Evolutionary conservation across 371 early-diverging fungal genomes (phyloP).

Genomic region (Phascolomyces articulosus): DNA sequence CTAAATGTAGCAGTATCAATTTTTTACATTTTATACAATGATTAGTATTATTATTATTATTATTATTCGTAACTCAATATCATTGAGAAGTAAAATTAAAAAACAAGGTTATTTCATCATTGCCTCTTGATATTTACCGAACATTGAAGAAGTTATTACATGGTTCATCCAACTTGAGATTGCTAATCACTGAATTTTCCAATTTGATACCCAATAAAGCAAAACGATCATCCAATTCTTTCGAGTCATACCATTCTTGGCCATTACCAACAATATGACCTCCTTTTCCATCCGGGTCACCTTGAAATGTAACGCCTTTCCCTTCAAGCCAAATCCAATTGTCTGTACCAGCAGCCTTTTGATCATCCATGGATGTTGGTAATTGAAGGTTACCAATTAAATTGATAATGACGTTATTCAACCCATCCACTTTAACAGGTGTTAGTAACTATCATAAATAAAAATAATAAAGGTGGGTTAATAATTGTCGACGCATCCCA

Average conservation of each 20-base stretch:
- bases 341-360: constrained; percentile 1
- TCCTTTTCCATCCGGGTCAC: neutral
- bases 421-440: neutral
- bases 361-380: constrained; percentile 8
- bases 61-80: too few relatives aligned
- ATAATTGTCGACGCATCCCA: too few relatives aligned
- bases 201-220: constrained; percentile 12
- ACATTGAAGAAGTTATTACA: constrained; percentile 20
- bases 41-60: too few relatives aligned
- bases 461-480: neutral
- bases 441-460: constrained; percentile 5
- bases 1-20: too few relatives aligned
- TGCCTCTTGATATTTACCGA: neutral
- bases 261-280: constrained; percentile 16
- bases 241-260: constrained; percentile 15
- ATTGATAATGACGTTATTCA: constrained; percentile 8
- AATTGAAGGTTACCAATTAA: constrained; percentile 7
- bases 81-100: too few relatives aligned
- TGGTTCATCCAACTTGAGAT: constrained; percentile 9
- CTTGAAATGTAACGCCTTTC: constrained; percentile 9
- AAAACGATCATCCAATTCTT: constrained; percentile 12
- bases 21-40: too few relatives aligned
- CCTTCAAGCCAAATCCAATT: constrained; percentile 22
- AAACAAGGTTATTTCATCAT: neutral
- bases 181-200: constrained; percentile 8